Base-by-base conservation (phyloP, 108 stramenopile species). In the Cyclotella sp. region DNA sequence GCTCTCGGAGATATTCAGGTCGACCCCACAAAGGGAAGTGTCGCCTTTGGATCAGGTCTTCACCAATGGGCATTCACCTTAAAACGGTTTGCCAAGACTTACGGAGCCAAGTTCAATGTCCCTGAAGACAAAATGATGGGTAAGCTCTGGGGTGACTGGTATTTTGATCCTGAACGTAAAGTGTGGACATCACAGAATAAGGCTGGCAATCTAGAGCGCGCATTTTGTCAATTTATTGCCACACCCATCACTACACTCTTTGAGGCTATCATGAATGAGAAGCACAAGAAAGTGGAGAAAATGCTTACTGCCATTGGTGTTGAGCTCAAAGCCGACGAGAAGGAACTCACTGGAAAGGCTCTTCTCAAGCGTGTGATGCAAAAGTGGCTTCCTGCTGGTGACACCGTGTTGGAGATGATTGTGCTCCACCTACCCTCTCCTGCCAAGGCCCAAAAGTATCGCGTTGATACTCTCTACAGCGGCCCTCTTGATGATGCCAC, bases 1-100 rank as follows among this genome's bases (percentile, higher is more conserved):
- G 72, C 86, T 18, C 91, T 98, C 60, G 98, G 98, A 51, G 97
- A 98, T 79, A 78, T 95, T 55, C 98, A 99, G 90, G 99, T 99
- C 52, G 94, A 99, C 79, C 99, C 99, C 70, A 88, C 94, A 72
- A 94, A 96, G 85, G 99, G 98, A 73, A 98, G 97, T 70, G 99
- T 99, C 51, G 98, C 99, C 73, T 99, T 99, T 82, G 99, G 99
- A 63, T 97, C 97, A 77, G 99, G 99, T 86, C 95, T 99, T 63
- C 99, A 99, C 89, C 98, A 99, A 81, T 99, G 99, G 99, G 99
- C 98, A 40, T 99, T 99, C 92, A 99, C 99, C 75, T 86, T 99
- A 53, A 98, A 99, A 97, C 90, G 94, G 71, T 99, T 99, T 75
- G 99, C 98, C 77, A 90, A 87, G 85, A 97, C 98, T 46, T 99